phyloP scores from a whole-genome alignment of 805 yeast species.

The Saccharomycopsis amapae region DNA sequence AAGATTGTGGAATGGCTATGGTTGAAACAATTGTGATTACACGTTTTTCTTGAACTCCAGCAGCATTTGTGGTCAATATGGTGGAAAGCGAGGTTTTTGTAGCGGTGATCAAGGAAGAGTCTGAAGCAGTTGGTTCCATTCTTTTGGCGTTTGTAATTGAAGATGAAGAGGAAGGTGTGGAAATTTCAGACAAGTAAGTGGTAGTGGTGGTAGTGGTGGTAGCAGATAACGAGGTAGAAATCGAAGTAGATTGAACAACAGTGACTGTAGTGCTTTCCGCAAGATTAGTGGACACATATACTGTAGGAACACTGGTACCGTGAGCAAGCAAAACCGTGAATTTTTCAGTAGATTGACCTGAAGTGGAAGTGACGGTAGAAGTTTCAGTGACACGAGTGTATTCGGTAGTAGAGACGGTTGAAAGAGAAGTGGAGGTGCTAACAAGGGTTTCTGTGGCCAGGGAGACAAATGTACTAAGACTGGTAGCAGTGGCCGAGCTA shows the following conservation, averaged over 20 bases:
- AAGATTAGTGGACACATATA: background rate
- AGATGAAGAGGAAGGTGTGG: background rate
- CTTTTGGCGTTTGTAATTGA: background rate
- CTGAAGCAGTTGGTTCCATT: background rate
- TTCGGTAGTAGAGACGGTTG: background rate
- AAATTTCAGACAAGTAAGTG: conserved; percentile 2
- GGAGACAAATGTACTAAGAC: background rate
- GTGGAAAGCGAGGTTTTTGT: too few relatives aligned
- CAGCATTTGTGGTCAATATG: too few relatives aligned
- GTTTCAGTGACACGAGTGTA: background rate
- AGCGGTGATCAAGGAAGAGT: background rate
- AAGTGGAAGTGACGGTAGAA: background rate
- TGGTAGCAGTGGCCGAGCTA: background rate
- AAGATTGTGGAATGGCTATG: background rate
- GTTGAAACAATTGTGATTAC: background rate
- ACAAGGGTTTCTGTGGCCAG: background rate
- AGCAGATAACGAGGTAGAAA: background rate
- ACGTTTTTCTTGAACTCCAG: background rate
- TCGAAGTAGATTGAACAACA: background rate
- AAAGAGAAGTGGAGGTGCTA: background rate
- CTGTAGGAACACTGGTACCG: background rate
- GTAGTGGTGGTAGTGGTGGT: background rate
- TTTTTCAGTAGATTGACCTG: background rate
- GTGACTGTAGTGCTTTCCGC: background rate
- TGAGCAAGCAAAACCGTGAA: background rate